phyloP scores from a whole-genome alignment of 1,139 yeast species.

The Saccharomyces hybrid region DNA sequence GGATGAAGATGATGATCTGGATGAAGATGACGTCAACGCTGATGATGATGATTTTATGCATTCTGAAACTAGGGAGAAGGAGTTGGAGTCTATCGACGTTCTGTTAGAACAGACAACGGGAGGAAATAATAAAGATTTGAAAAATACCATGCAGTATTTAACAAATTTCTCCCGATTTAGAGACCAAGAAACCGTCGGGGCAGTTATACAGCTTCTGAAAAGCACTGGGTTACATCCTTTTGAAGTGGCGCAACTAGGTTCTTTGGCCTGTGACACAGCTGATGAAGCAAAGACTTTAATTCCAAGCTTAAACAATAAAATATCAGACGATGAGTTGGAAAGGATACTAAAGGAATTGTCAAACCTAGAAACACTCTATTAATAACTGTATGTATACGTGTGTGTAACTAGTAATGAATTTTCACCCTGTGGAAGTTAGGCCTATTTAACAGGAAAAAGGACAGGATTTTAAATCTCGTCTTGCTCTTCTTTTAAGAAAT shows the following conservation, averaged over 20 bases:
- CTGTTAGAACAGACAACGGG: slow-evolving; percentile 39
- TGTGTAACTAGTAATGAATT: background rate
- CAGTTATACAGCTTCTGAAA: slow-evolving; percentile 80
- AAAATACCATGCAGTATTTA: slow-evolving; percentile 84
- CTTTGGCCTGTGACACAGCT: slow-evolving; percentile 90
- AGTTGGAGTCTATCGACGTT: slow-evolving; percentile 30
- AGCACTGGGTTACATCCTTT: slow-evolving; percentile 85
- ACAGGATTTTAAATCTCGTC: background rate
- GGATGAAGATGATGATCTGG: slow-evolving; percentile 21
- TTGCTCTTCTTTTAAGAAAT: background rate
- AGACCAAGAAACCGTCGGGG: slow-evolving; percentile 86
- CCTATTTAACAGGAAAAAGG: background rate
- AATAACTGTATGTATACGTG: slow-evolving; percentile 2
- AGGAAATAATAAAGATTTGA: slow-evolving; percentile 66
- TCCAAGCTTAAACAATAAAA: slow-evolving; percentile 76
- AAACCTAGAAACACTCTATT: slow-evolving; percentile 47
- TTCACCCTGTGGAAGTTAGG: background rate
- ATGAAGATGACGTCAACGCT: slow-evolving; percentile 32
- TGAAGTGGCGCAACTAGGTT: slow-evolving; percentile 91
- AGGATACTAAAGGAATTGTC: slow-evolving; percentile 79
- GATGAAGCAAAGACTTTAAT: slow-evolving; percentile 94
- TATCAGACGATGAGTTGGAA: slow-evolving; percentile 80
- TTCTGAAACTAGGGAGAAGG: slow-evolving; percentile 33
- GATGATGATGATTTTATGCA: slow-evolving; percentile 31
- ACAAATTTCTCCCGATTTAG: slow-evolving; percentile 83